Conservation (phyloP, 306 rosid species). For the Glycine latifolia region DNA sequence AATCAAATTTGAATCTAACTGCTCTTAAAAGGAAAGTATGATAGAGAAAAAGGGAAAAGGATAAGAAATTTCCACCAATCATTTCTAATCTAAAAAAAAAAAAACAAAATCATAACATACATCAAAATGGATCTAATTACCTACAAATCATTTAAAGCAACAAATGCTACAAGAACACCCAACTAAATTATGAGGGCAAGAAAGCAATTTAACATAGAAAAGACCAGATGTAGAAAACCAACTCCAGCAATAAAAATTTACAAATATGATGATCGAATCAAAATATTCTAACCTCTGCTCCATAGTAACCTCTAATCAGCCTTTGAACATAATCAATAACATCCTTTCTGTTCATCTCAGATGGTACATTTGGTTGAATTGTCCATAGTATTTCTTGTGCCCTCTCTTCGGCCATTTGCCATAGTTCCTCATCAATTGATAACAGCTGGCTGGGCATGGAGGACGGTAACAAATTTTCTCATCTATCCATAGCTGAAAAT, state of each 20-base stretch:
- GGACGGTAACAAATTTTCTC: slow-evolving; percentile 29
- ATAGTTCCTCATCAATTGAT: slow-evolving; percentile 63
- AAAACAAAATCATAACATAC: slow-evolving; percentile 36
- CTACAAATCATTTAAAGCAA: neutral
- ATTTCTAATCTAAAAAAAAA: slow-evolving; percentile 20
- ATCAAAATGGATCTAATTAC: neutral
- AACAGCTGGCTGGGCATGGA: slow-evolving; percentile 33
- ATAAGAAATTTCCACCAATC: neutral
- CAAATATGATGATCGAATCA: slow-evolving; percentile 23
- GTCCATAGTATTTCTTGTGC: slow-evolving; percentile 62
- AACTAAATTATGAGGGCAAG: neutral
- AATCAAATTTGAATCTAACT: slow-evolving; percentile 29
- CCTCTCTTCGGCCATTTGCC: slow-evolving; percentile 70
- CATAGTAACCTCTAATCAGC: slow-evolving; percentile 57
- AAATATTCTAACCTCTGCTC: slow-evolving; percentile 64
- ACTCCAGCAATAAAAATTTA: slow-evolving; percentile 22
- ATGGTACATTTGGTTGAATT: slow-evolving; percentile 70
- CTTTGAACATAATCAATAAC: slow-evolving; percentile 57
- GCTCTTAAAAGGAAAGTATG: slow-evolving; percentile 34
- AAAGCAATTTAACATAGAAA: slow-evolving; percentile 25
- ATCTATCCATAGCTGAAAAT: neutral
- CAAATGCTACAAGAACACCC: neutral
- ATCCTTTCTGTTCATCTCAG: slow-evolving; percentile 63
- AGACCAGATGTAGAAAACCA: slow-evolving; percentile 7
- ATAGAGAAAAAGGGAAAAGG: neutral